Conservation (phyloP, 345 rosid species). For the Noccaea caerulescens region DNA sequence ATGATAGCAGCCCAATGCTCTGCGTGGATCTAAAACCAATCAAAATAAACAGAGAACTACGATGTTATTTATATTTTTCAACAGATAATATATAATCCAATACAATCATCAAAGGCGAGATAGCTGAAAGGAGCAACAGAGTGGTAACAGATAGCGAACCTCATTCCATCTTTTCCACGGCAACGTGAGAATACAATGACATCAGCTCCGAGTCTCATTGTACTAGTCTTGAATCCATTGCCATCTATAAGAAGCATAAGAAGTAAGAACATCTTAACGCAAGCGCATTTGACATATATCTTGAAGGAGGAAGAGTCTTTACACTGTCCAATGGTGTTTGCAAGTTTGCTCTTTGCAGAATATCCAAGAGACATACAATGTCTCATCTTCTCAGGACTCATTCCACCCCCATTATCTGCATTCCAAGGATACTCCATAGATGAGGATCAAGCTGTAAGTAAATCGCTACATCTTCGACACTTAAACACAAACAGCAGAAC, state of each 20-base stretch:
- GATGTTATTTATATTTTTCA: background rate
- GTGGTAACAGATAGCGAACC: conserved; percentile 47
- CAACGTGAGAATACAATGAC: conserved; percentile 91
- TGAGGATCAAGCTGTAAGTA: background rate
- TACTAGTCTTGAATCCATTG: conserved; percentile 96
- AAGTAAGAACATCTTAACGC: background rate
- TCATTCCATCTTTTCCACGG: conserved; percentile 61
- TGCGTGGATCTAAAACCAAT: conserved; percentile 68
- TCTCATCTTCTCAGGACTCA: conserved; percentile 88
- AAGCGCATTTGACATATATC: background rate
- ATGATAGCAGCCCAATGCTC: conserved; percentile 92
- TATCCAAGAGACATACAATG: conserved; percentile 89
- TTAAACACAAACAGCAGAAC: too few species aligned
- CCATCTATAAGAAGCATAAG: conserved; percentile 60
- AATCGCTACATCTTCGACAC: too few species aligned
- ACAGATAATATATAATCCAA: background rate
- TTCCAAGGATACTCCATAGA: background rate
- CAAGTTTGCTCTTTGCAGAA: conserved; percentile 82
- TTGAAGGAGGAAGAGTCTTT: conserved; percentile 22
- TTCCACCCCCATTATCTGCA: conserved; percentile 95
- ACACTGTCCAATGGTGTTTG: conserved; percentile 90
- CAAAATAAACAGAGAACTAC: conserved; percentile 30
- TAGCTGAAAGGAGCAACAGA: background rate
- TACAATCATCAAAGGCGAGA: conserved; percentile 3
- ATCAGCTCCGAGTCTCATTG: conserved; percentile 99